A percentile compares a stretch with the other conserved stretches of the same genome.
Conservation (phyloP, 495 filamentous ascomycete genomes). For the Penicillium odoratum region DNA sequence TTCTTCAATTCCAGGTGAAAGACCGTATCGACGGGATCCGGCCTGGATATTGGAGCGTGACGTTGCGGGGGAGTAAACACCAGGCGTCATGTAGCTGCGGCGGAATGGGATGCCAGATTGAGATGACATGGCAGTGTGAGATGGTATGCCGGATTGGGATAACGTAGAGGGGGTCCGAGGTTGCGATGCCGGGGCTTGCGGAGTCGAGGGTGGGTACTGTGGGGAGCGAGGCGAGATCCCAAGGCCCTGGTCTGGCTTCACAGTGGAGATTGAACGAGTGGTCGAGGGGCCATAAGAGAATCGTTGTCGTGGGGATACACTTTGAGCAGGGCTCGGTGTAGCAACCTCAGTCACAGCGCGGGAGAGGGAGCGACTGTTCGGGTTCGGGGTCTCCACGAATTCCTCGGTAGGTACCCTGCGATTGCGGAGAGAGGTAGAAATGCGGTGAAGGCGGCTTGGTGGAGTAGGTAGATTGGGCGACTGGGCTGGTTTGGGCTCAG, state of each 20-base stretch:
- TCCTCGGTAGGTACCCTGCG: constrained; percentile 38
- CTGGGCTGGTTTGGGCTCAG: constrained; percentile 29
- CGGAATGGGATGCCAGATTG: constrained; percentile 41
- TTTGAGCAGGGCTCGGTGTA: constrained; percentile 28
- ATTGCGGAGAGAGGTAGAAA: constrained; percentile 40
- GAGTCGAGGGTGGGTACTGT: constrained; percentile 22
- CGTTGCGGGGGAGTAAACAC: constrained; percentile 40
- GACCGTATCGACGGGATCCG: constrained; percentile 48
- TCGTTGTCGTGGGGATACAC: constrained; percentile 38
- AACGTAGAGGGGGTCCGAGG: constrained; percentile 42
- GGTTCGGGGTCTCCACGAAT: constrained; percentile 18
- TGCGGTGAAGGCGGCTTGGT: constrained; percentile 38
- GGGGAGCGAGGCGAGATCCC: constrained; percentile 24
- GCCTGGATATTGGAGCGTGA: constrained; percentile 46
- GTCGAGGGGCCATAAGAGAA: constrained; percentile 44
- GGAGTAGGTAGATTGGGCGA: constrained; percentile 32
- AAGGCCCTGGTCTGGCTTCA: constrained; percentile 25
- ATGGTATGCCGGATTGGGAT: constrained; percentile 41
- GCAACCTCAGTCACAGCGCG: constrained; percentile 43
- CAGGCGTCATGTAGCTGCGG: constrained; percentile 43
- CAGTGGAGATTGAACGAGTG: constrained; percentile 26
- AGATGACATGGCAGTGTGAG: constrained; percentile 35
- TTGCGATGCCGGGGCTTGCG: constrained; percentile 28
- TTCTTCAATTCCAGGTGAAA: constrained; percentile 31
- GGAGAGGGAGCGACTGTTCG: constrained; percentile 36